phyloP scores from a whole-genome alignment of 768 basidiomycete species.

The Nidularia sp. region DNA sequence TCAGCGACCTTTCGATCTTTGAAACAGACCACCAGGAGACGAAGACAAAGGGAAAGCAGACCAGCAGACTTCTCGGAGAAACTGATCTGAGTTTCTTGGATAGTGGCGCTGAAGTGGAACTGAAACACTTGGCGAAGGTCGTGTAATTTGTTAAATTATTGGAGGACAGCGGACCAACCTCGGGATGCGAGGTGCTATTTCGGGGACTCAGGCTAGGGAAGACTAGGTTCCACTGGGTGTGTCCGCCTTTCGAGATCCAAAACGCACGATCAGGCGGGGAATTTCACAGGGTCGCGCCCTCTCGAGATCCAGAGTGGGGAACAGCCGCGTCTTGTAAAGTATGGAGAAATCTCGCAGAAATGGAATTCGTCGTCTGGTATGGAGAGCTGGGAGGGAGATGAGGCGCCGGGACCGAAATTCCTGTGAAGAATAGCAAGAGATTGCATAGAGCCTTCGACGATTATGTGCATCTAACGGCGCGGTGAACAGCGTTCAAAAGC shows the following conservation, averaged over 20 bases:
- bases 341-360: conserved; percentile 31
- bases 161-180: conserved; percentile 10
- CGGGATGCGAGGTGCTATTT: conserved; percentile 16
- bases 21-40: no score
- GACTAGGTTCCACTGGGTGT: no score
- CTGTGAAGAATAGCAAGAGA: no score
- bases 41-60: no score
- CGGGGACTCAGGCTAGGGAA: conserved; percentile 3
- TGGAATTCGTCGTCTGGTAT: no score
- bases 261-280: conserved; percentile 5
- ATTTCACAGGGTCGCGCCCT: conserved; percentile 10
- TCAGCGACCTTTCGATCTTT: no score
- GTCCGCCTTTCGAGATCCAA: conserved; percentile 2
- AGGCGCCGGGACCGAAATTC: no score
- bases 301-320: conserved; percentile 4
- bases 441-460: no score
- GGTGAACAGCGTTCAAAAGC: no score
- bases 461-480: no score
- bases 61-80: conserved; percentile 1
- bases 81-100: background rate
- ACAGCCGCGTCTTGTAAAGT: background rate
- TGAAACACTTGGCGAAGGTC: background rate
- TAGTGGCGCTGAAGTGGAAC: background rate
- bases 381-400: no score
- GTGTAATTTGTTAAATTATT: background rate